Base-by-base conservation (phyloP, 2,329 filamentous ascomycete species). In the Ceratocystis variospora region DNA sequence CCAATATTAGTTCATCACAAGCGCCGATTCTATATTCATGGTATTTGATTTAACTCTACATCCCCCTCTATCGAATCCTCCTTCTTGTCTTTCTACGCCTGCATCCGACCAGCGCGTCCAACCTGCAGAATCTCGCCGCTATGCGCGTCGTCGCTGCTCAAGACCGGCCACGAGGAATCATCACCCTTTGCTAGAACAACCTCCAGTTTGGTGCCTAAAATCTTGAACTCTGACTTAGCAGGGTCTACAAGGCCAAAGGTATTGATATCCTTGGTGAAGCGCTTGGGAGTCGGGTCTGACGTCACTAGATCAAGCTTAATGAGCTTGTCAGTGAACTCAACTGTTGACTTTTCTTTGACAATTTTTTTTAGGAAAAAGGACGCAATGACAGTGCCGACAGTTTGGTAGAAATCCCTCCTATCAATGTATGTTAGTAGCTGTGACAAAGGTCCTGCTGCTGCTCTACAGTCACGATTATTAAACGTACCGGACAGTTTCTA, bases 351-450 rank as follows among this genome's bases (percentile, higher is more conserved):
- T 28, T 87, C 82, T 77, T 93, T 95, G 77, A 92, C 85, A 72
- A 99, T 96, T 79, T 97, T 97, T 80, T 97, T 99, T 65, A 97
- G 81, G 78, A 96, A 99, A 71, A 96, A 87, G 7, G 89, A 94
- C 1, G 89, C 92, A 70, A 95, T 96, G 67, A 97, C 89, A 15
- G 85, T 86, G 12, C 84, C 83, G 1, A 87, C 80, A 1, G 94
- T 97, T 76, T 99, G 94, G 77, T 99, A 99, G 77, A 93, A 99
- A 76, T 99, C 94, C 73, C 88, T 85, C 67, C 76, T 76, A 57
- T 25, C 53, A 3, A 1, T 1, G 1, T 44, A 25, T 50, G 50
- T 45, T 33, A 61, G 28, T 37, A 17, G 25, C 37, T 12, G 37
- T 12, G 37, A 15, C 37, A 41, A 15, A 3, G 12, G 37, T 15